Evolutionary conservation across 495 filamentous ascomycete genomes (phyloP), one percentile per base, ranked within the genome.

Genomic region (Letharia columbiana): DNA sequence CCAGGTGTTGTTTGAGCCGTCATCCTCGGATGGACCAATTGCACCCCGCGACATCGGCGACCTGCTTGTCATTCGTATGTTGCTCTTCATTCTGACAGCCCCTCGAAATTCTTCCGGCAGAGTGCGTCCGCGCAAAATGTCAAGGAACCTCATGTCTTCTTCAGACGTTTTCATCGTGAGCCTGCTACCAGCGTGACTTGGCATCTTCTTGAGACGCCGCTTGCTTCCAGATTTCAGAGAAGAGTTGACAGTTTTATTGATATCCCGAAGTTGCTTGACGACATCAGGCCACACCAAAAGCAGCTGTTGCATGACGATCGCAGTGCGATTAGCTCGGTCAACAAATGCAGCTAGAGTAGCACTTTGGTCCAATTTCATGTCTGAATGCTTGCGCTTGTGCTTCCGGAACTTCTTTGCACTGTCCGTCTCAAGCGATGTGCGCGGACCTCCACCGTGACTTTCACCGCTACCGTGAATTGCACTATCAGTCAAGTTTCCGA

Each of bases 251-350:
- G 45, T 39, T 11, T 42, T 37, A 44, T 66, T 62, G 17, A 71
- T 63, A n/a, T 66, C 39, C 7, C 66, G 66, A 23, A 73, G 71
- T 49, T 87, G 80, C 61, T 74, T 77, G 71, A 85, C 82, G 8
- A 85, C 79, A 35, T 85, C 83, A 35, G 79, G 75, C 84, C 84
- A 87, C 61, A 84, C 77, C 18, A 77, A 75, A 62, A 86, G 81
- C 18, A 86, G 73, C 80, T 85, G 84, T 75, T 86, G 83, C 8
- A 82, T 74, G 57, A 87, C 79, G 28, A 71, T 72, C 49, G 83
- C 84, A 0, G 83, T 81, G 47, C 84, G 71, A 56, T 79, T 79
- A 41, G 83, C 73, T 57, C 78, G 81, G 70, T 82, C 77, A n/a
- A 81, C 71, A 5, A 73, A 63, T 20, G 62, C 58, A 18, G 52